Evolutionary conservation across 129 eudicot genomes (phyloP), one percentile per base, ranked within the genome.

Genomic region (Helichrysum umbraculigerum): DNA sequence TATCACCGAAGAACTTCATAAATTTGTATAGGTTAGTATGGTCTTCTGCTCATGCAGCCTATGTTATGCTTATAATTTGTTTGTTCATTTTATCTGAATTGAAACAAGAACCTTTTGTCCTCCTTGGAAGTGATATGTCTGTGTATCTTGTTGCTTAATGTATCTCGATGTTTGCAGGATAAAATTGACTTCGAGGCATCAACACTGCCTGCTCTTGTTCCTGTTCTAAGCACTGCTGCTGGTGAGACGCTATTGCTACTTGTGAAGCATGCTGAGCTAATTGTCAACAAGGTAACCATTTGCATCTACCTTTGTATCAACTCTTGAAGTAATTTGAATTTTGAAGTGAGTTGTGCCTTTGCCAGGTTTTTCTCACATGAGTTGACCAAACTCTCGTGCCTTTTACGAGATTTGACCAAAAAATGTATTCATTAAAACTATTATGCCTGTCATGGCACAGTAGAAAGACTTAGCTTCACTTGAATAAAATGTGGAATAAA

Each of bases 231-330:
- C 80, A 85, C 91, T 33, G 97, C 97, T 83, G 86, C 92, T 30
- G 98, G 98, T 65, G 98, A 94, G 75, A 91, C 97, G 67, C 77
- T 91, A 72, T 78, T 94, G 88, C 88, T 94, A 70, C 96, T 94
- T 66, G 92, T 94, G 84, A 94, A 87, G 93, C 97, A 94, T 83
- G 96, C 96, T 19, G 98, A 94, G 84, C 88, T 94, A 74, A 91
- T 94, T 81, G 89, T 94, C 51, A 83, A 86, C 93, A 94, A 94
- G 98, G 98, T 94, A 85, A 10, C 39, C 39, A 39, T 71, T 72
- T 41, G 63, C 73, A 79, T 71, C 28, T 19, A 57, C 12, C 62
- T 57, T 6, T 54, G 9, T 33, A 17, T 33, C 63, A 19, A n/a
- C 19, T 32, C 33, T 63, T 25, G 20, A 8, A 50, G n/a, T 81